phyloP scores from a whole-genome alignment of 2,329 filamentous ascomycete species.

The Pezicula carpinea region DNA sequence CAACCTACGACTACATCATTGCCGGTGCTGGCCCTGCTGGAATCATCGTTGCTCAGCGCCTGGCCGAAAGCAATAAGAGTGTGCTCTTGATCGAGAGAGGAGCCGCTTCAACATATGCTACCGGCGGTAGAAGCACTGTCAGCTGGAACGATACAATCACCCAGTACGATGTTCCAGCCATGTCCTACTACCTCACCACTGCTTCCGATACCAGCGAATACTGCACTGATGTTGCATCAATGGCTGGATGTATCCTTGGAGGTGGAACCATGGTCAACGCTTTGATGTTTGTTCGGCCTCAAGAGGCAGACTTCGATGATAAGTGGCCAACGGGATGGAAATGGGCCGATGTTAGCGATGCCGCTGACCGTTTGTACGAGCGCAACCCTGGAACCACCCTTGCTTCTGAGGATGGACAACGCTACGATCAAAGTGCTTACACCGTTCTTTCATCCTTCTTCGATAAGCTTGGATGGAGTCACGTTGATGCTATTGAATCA shows the following conservation, averaged over 20 bases:
- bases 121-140: slow-evolving; percentile 15
- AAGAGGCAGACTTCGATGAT: slow-evolving; percentile 61
- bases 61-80: slow-evolving; percentile 41
- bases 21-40: slow-evolving; percentile 60
- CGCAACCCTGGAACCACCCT: slow-evolving; percentile 64
- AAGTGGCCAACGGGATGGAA: slow-evolving; percentile 67
- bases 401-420: slow-evolving; percentile 59
- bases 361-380: slow-evolving; percentile 57
- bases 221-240: slow-evolving; percentile 48
- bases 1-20: slow-evolving; percentile 57
- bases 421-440: slow-evolving; percentile 62
- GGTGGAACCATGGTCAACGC: slow-evolving; percentile 53
- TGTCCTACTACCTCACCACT: slow-evolving; percentile 62
- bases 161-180: slow-evolving; percentile 64
- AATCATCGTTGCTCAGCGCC: slow-evolving; percentile 47
- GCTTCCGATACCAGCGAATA: slow-evolving; percentile 43
- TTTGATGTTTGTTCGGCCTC: slow-evolving; percentile 61
- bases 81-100: slow-evolving; percentile 36
- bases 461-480: slow-evolving; percentile 50
- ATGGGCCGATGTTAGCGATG: slow-evolving; percentile 51
- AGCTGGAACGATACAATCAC: slow-evolving; percentile 38
- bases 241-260: slow-evolving; percentile 66
- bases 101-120: slow-evolving; percentile 13
- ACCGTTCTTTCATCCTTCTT: slow-evolving; percentile 47
- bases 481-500: slow-evolving; percentile 31